Conservation (phyloP, 768 basidiomycete genomes). For the Rhizopogon vinicolor region DNA sequence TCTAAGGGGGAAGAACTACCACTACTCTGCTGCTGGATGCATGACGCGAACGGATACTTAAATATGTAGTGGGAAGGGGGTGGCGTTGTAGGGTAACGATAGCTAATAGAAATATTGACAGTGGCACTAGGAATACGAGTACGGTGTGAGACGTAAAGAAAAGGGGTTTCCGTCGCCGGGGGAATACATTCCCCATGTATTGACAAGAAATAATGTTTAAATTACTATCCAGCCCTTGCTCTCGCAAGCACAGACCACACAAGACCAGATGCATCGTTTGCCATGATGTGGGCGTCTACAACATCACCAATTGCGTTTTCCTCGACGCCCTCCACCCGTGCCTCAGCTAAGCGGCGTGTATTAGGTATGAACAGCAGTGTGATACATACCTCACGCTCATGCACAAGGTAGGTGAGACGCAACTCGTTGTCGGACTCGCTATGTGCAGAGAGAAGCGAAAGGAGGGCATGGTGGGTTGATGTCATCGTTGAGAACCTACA, state of each 20-base stretch:
- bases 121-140: too few species aligned
- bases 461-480: slow-evolving; percentile 56
- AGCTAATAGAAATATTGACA: too few species aligned
- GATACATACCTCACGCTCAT: slow-evolving; percentile 40
- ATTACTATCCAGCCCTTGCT: slow-evolving; percentile 20
- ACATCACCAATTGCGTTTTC: slow-evolving; percentile 56
- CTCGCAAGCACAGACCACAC: slow-evolving; percentile 56
- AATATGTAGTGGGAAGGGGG: too few species aligned
- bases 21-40: too few species aligned
- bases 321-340: slow-evolving; percentile 47
- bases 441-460: slow-evolving; percentile 54
- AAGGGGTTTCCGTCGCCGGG: too few species aligned
- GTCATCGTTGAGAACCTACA: slow-evolving; percentile 70
- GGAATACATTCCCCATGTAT: too few species aligned
- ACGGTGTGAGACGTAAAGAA: too few species aligned
- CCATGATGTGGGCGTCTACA: slow-evolving; percentile 56
- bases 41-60: too few species aligned
- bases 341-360: slow-evolving; percentile 60
- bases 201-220: neutral
- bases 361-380: slow-evolving; percentile 67
- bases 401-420: slow-evolving; percentile 58
- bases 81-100: too few species aligned
- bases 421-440: slow-evolving; percentile 74
- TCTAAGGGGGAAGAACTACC: too few species aligned
- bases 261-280: slow-evolving; percentile 62